These are phyloP conservation scores for Petrea volubilis DNA, from an alignment of 257 asterid species.

Conservation along the genomic window DNA sequence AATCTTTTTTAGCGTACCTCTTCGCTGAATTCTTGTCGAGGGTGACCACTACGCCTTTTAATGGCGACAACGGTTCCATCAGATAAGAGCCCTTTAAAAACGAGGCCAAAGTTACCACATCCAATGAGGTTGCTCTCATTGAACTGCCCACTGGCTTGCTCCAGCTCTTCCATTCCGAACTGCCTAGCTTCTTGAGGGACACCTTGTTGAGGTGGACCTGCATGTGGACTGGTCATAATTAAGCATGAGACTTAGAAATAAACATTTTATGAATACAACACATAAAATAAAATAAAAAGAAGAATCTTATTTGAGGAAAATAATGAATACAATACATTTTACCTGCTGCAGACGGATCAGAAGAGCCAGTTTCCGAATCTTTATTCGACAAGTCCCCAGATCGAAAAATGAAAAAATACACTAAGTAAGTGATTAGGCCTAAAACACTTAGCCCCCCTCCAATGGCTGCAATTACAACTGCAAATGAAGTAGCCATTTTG, in stretches of 20 bases:
- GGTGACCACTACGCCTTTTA: constrained; percentile 50
- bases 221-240: constrained; percentile 37
- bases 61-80: constrained; percentile 78
- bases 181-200: constrained; percentile 45
- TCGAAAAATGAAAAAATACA: constrained; percentile 35
- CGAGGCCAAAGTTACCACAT: constrained; percentile 62
- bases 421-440: constrained; percentile 30
- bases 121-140: constrained; percentile 67
- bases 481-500: constrained; percentile 49
- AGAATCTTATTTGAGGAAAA: background rate
- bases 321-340: no score
- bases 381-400: constrained; percentile 38
- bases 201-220: constrained; percentile 21
- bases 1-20: constrained; percentile 42
- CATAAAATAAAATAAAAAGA: background rate
- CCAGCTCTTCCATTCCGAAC: constrained; percentile 65
- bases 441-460: constrained; percentile 45
- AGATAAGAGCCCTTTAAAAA: constrained; percentile 66
- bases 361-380: constrained; percentile 69
- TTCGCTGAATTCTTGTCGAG: constrained; percentile 44
- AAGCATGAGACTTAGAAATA: constrained; percentile 17
- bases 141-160: constrained; percentile 62
- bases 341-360: constrained; percentile 73
- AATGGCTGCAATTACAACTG: constrained; percentile 54
- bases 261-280: no score